A percentile compares a stretch with the other conserved stretches of the same genome.
Conservation (phyloP, 768 basidiomycete genomes). For the Strobilomyces echinocephalus region DNA sequence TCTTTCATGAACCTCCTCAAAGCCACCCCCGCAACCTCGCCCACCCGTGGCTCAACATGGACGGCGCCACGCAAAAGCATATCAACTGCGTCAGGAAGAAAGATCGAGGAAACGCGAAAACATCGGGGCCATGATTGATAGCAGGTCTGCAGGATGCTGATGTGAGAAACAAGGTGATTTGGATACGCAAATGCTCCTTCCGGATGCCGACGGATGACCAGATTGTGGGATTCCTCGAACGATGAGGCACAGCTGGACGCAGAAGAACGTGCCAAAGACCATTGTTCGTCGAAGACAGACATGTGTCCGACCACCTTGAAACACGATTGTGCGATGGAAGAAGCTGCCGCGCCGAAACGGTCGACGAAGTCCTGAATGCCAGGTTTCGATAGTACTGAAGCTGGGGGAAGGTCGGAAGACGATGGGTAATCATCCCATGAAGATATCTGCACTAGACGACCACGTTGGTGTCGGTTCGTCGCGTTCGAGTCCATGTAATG, state of each 20-base stretch:
- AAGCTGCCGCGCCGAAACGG: slow-evolving; percentile 53
- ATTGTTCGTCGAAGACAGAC: slow-evolving; percentile 84
- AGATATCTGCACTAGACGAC: slow-evolving; percentile 66
- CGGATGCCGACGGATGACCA: slow-evolving; percentile 61
- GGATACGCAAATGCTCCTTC: slow-evolving; percentile 68
- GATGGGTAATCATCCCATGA: slow-evolving; percentile 64
- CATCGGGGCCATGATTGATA: slow-evolving; percentile 85
- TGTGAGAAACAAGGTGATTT: slow-evolving; percentile 50
- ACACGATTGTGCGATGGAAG: slow-evolving; percentile 53
- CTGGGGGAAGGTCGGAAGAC: slow-evolving; percentile 59
- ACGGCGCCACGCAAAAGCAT: slow-evolving; percentile 78
- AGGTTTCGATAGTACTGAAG: slow-evolving; percentile 51
- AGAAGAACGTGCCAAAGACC: slow-evolving; percentile 54
- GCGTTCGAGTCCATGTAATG: slow-evolving; percentile 65
- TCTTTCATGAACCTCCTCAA: slow-evolving; percentile 72
- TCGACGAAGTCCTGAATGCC: slow-evolving; percentile 73
- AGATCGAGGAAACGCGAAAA: slow-evolving; percentile 49
- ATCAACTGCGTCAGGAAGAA: slow-evolving; percentile 61
- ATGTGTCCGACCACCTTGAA: slow-evolving; percentile 65
- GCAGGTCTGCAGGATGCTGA: slow-evolving; percentile 68
- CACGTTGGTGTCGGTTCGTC: slow-evolving; percentile 69
- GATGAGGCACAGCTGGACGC: slow-evolving; percentile 35
- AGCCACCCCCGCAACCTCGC: slow-evolving; percentile 62
- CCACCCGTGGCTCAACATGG: slow-evolving; percentile 75
- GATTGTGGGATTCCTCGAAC: slow-evolving; percentile 68